Base-by-base conservation (phyloP, 257 asterid species). In the Paulownia fortunei region DNA sequence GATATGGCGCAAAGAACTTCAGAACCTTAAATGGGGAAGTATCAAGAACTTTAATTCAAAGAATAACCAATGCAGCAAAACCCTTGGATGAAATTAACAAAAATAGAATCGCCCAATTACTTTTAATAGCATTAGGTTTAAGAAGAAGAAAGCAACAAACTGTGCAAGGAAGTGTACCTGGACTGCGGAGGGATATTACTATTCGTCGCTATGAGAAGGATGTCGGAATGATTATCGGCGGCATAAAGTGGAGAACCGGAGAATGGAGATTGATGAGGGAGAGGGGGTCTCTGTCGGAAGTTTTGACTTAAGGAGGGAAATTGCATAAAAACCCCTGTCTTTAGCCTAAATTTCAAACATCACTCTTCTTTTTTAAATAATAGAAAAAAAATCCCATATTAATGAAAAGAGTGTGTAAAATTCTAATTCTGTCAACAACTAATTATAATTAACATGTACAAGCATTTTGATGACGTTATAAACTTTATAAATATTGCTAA, bases 151-250 rank as follows among this genome's bases (percentile, higher is more conserved):
- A 37, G 59, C 41, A 72, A 72, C 23, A 59, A 52, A 60, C 37
- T 69, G 69, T 61, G 15, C 9, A 12, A 12, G 13, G 15, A 73
- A 37, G 11, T 74, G 39, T 44, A 80, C 73, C 74, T 75, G 59
- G 41, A 56, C 46, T 32, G 34, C 69, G 79, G 72, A 66, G 68
- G 55, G 51, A 65, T 65, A 27, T 23, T n/a, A 7, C 41, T 8
- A 21, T 32, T 55, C 30, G 74, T 15, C 8, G 61, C 61, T 21
- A 23, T 15, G 46, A 51, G 58, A 73, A 54, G 24, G 42, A 18
- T 6, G 24, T 2, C 39, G 60, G 74, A 68, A 32, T 9, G 21
- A 37, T 12, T 26, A 44, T 16, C 73, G 34, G 56, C 58, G 73
- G 73, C 73, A 15, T 6, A 34, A 5, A 24, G 49, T n/a, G 47